These are phyloP conservation scores for Heterobasidion irregulare DNA, from an alignment of 1,284 basidiomycete species.

Conservation along the genomic window DNA sequence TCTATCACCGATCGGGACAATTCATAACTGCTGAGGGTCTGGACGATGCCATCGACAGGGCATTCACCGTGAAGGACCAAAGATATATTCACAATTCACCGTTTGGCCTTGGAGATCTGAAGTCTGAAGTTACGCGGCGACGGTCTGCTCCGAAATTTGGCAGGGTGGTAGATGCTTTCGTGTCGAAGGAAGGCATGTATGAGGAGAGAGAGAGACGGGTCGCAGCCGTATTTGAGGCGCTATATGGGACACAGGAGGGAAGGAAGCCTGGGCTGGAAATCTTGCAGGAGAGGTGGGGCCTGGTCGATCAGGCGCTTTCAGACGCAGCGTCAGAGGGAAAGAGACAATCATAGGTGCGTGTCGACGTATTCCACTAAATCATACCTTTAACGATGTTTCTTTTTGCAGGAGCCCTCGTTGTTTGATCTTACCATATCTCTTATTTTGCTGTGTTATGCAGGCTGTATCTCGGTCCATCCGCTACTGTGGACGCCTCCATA, in stretches of 20 bases:
- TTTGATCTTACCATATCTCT: no score
- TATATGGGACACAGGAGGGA: slow-evolving; percentile 46
- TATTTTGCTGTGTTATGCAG: no score
- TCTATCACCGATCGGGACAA: slow-evolving; percentile 61
- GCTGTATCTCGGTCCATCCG: no score
- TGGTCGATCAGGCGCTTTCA: slow-evolving; percentile 20
- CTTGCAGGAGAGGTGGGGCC: slow-evolving; percentile 38
- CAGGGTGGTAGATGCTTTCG: slow-evolving; percentile 4
- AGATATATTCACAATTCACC: neutral
- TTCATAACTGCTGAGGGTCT: slow-evolving; percentile 68
- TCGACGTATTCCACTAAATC: no score
- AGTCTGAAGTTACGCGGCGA: neutral
- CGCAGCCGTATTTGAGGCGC: slow-evolving; percentile 38
- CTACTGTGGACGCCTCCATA: no score
- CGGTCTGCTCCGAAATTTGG: slow-evolving; percentile 7
- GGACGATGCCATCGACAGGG: slow-evolving; percentile 50
- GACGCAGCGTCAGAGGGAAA: slow-evolving; percentile 15
- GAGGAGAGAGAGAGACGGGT: slow-evolving; percentile 6
- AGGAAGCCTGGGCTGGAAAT: slow-evolving; percentile 46
- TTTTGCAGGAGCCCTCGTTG: no score
- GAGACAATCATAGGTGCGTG: neutral
- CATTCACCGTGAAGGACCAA: slow-evolving; percentile 29
- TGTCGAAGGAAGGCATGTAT: slow-evolving; percentile 1
- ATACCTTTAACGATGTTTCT: no score
- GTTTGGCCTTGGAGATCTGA: neutral